Conservation (phyloP, 257 asterid species). For the Nicotiana benthamiana region DNA sequence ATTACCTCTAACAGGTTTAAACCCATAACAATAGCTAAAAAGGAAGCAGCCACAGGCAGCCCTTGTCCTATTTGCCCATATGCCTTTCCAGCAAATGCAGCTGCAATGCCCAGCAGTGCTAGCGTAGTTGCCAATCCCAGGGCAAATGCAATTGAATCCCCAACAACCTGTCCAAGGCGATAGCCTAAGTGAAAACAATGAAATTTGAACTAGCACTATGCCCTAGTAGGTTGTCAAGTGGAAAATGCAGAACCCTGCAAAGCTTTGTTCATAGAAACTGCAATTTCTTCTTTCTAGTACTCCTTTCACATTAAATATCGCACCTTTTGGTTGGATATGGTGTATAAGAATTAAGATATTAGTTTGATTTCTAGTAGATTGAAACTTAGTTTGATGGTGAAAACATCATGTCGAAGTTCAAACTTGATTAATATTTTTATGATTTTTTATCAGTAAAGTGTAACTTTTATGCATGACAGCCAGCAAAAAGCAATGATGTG, state of each 20-base stretch:
- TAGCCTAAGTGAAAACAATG: not conserved
- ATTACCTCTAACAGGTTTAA: constrained; percentile 81
- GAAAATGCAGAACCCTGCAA: not conserved
- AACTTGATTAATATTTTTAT: not conserved
- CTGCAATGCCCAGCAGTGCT: constrained; percentile 86
- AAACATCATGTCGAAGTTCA: not conserved
- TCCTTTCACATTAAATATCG: not conserved
- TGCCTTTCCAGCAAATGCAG: constrained; percentile 97
- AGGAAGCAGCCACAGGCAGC: constrained; percentile 84
- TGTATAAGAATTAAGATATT: not conserved
- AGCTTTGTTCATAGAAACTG: not conserved
- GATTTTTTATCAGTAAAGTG: not conserved
- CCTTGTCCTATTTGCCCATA: constrained; percentile 97
- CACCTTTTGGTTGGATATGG: not conserved
- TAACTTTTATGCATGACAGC: not conserved
- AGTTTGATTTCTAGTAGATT: not conserved
- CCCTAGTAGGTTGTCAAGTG: not conserved
- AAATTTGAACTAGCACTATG: not conserved
- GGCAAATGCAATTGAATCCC: constrained; percentile 82
- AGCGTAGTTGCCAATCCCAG: constrained; percentile 91
- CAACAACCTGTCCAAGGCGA: constrained; percentile 41
- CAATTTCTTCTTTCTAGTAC: not conserved
- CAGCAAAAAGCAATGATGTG: not conserved
- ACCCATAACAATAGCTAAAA: constrained; percentile 79
- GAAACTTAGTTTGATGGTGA: not conserved